A percentile compares a stretch with the other conserved stretches of the same genome.
phyloP scores from a whole-genome alignment of 202 grass and related monocot genomes.

The Elaeis oleifera region DNA sequence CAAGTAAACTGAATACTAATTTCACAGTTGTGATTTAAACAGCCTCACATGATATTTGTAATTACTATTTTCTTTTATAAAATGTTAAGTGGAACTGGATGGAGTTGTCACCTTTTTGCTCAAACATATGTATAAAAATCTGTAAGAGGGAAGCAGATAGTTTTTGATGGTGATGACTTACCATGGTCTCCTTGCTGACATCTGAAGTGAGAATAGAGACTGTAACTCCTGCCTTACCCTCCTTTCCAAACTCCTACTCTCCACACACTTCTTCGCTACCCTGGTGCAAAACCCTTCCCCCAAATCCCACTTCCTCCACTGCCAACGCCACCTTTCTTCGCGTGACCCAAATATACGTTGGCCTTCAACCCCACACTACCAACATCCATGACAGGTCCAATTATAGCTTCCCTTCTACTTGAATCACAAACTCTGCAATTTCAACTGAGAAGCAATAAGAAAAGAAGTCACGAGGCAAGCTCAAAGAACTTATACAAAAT shows the following conservation, averaged over 20 bases:
- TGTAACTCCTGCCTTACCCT: slow-evolving; percentile 7
- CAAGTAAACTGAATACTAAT: too few species aligned
- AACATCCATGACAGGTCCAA: slow-evolving; percentile 22
- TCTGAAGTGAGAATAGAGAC: slow-evolving; percentile 29
- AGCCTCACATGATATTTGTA: too few species aligned
- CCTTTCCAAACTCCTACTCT: neutral
- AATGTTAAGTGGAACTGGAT: too few species aligned
- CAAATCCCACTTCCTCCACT: slow-evolving; percentile 26
- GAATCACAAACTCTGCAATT: too few species aligned
- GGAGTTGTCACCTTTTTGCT: too few species aligned
- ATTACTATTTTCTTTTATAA: too few species aligned
- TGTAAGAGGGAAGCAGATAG: neutral
- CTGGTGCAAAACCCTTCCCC: slow-evolving; percentile 3
- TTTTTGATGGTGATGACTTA: slow-evolving; percentile 13
- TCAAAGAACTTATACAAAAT: too few species aligned
- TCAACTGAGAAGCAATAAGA: too few species aligned
- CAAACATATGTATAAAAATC: neutral
- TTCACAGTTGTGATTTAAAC: too few species aligned
- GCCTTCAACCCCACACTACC: slow-evolving; percentile 19
- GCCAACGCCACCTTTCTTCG: slow-evolving; percentile 5
- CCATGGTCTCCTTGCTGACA: slow-evolving; percentile 23
- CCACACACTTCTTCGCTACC: slow-evolving; percentile 9
- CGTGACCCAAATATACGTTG: slow-evolving; percentile 20
- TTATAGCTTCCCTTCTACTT: neutral
- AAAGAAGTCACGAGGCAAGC: too few species aligned